Evolutionary conservation across 1,139 yeast genomes (phyloP).

Genomic region (Blastobotrys buckinghamii): DNA sequence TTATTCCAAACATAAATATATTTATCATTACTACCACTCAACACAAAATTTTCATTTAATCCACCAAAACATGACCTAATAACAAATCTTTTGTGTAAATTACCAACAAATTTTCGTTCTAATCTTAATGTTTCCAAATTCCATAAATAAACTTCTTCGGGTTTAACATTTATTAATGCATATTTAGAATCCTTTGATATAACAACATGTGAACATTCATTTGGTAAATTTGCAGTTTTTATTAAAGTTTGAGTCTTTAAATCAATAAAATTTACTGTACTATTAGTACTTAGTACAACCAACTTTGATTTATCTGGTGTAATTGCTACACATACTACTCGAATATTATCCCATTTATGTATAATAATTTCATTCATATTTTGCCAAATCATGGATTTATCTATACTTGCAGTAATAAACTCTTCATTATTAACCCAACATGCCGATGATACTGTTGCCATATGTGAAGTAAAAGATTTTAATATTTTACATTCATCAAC

Average conservation of each 20-base stretch:
- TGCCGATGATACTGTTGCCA: constrained; percentile 51
- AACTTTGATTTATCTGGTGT: constrained; percentile 51
- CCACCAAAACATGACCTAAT: constrained; percentile 78
- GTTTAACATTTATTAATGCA: constrained; percentile 60
- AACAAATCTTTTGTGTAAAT: constrained; percentile 57
- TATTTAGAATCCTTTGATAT: constrained; percentile 41
- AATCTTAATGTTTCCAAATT: constrained; percentile 47
- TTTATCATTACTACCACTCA: constrained; percentile 84
- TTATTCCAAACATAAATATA: constrained; percentile 76
- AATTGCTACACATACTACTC: constrained; percentile 67
- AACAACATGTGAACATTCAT: constrained; percentile 44
- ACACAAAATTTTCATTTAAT: constrained; percentile 57
- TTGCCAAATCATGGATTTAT: constrained; percentile 61
- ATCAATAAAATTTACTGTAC: constrained; percentile 50
- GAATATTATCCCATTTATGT: constrained; percentile 39
- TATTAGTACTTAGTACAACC: constrained; percentile 15
- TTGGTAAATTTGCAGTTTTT: constrained; percentile 37
- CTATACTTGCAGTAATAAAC: constrained; percentile 74
- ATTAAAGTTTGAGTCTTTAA: constrained; percentile 31
- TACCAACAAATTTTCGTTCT: constrained; percentile 63
- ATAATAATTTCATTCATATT: constrained; percentile 42
- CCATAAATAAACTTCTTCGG: constrained; percentile 80
- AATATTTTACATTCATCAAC: constrained; percentile 29
- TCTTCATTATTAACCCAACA: constrained; percentile 64
- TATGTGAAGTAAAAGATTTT: not conserved